A percentile compares a stretch with the other conserved stretches of the same genome.
Conservation (phyloP, 1,139 yeast genomes). For the Nakaseomyces bracarensis region DNA sequence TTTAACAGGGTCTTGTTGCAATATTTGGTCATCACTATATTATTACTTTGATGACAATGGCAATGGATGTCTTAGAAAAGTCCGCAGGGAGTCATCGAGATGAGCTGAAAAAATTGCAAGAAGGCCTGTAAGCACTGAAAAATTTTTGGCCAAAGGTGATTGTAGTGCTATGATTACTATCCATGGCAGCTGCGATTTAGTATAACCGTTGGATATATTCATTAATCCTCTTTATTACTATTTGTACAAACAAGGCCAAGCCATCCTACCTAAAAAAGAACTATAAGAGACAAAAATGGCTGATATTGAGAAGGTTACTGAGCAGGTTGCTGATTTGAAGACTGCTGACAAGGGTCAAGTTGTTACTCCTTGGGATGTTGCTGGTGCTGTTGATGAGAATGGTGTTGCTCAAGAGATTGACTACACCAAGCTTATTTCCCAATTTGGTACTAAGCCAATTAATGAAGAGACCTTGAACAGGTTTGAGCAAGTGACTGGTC, state of each 20-base stretch:
- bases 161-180: too few relatives aligned
- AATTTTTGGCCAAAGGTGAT: too few relatives aligned
- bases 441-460: constrained; percentile 80
- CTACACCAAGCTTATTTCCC: constrained; percentile 74
- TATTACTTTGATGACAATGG: too few relatives aligned
- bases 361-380: constrained; percentile 98
- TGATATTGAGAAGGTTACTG: constrained; percentile 15
- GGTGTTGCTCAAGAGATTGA: constrained; percentile 86
- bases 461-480: constrained; percentile 63
- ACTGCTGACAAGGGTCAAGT: constrained; percentile 44
- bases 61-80: not conserved
- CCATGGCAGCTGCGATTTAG: too few relatives aligned
- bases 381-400: constrained; percentile 86
- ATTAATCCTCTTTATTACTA: too few relatives aligned
- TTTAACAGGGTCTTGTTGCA: too few relatives aligned
- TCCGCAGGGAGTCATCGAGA: not conserved
- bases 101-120: not conserved
- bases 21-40: too few relatives aligned
- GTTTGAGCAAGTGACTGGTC: constrained; percentile 78
- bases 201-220: too few relatives aligned
- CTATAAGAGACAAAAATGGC: constrained; percentile 4
- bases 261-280: not conserved
- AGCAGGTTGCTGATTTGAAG: constrained; percentile 16
- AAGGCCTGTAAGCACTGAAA: not conserved
- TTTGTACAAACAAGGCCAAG: too few relatives aligned